phyloP scores from a whole-genome alignment of 352 stramenopile genomes.

The Pythium plurisporium region DNA sequence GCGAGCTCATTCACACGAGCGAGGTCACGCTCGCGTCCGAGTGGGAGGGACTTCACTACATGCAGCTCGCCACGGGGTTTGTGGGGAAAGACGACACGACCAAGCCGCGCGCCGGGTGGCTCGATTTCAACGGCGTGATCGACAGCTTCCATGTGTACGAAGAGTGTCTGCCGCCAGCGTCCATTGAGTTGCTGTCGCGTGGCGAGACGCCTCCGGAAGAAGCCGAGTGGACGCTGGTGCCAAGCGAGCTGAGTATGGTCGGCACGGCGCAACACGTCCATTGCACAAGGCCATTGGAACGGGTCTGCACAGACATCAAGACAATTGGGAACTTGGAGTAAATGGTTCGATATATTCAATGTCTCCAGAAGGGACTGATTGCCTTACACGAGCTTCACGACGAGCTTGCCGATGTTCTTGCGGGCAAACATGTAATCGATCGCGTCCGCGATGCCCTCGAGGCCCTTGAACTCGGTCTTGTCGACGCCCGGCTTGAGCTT shows the following conservation, averaged over 20 bases:
- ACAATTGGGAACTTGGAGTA: no score
- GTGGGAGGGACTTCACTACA: conserved; percentile 5
- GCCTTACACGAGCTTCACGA: conserved; percentile 59
- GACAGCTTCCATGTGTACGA: conserved; percentile 3
- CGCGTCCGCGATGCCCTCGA: conserved; percentile 55
- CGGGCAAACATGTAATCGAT: conserved; percentile 73
- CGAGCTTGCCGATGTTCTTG: conserved; percentile 82
- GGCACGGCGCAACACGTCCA: background rate
- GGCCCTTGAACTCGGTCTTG: conserved; percentile 40
- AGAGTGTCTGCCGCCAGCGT: background rate
- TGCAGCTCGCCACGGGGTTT: conserved; percentile 11
- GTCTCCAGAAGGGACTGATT: no score
- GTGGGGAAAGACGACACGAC: background rate
- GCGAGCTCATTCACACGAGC: background rate
- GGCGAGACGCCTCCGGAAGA: background rate
- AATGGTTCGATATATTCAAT: no score
- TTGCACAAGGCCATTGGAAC: background rate
- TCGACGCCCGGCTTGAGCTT: conserved; percentile 55
- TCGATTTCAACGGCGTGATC: conserved; percentile 11
- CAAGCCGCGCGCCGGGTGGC: background rate
- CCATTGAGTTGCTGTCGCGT: background rate
- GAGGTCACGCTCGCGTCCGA: background rate
- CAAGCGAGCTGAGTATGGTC: background rate
- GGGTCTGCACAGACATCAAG: background rate
- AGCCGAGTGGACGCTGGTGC: background rate